A percentile compares a stretch with the other conserved stretches of the same genome.
Conservation (phyloP, 768 basidiomycete species). For the Mycena polygramma region DNA sequence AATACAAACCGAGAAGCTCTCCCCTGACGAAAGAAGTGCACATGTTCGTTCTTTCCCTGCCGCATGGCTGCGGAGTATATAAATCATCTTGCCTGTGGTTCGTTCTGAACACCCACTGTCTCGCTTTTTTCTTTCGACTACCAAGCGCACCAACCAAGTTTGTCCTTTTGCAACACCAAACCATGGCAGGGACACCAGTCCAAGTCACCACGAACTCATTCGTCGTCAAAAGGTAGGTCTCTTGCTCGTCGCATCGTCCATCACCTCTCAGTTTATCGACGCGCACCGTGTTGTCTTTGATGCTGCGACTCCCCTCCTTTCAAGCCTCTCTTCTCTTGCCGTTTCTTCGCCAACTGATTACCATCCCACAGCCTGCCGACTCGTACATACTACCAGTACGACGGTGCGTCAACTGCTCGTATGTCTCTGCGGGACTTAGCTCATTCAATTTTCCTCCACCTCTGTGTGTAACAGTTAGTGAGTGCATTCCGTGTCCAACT, state of each 20-base stretch:
- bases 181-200: conserved; percentile 14
- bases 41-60: background rate
- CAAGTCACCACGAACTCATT: conserved; percentile 32
- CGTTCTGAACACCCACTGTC: conserved; percentile 12
- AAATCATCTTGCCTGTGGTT: background rate
- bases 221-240: conserved; percentile 24
- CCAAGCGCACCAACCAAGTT: background rate
- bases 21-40: background rate
- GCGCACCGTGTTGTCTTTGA: background rate
- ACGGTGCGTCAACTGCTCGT: conserved; percentile 19
- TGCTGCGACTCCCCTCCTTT: background rate
- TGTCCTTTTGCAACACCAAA: too few relatives aligned
- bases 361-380: conserved; percentile 31
- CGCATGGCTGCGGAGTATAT: conserved; percentile 18
- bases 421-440: background rate
- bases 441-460: background rate
- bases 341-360: background rate
- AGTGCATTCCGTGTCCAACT: conserved; percentile 2
- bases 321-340: too few relatives aligned
- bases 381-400: conserved; percentile 31
- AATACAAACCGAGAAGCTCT: conserved; percentile 7
- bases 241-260: background rate
- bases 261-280: background rate
- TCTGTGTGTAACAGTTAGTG: conserved; percentile 15
- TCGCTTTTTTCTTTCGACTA: background rate